Percentiles rank a stretch among this genome's conserved stretches.
Conservation (phyloP, 768 basidiomycete genomes). For the Hortiboletus campestris region DNA sequence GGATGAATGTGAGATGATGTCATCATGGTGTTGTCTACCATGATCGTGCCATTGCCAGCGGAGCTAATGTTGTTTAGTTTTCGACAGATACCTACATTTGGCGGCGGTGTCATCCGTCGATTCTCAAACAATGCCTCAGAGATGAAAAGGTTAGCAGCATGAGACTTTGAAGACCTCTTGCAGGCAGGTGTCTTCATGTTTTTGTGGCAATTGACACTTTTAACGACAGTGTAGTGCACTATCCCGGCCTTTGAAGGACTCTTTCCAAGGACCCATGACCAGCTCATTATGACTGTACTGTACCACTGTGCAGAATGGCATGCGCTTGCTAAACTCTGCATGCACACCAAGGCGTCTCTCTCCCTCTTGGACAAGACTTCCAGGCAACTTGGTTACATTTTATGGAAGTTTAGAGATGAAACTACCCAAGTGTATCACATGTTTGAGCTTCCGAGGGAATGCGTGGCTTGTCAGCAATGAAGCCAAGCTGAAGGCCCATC, state of each 20-base stretch:
- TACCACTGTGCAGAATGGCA: constrained; percentile 36
- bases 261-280: constrained; percentile 24
- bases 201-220: not conserved
- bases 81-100: constrained; percentile 25
- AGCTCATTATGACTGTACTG: constrained; percentile 19
- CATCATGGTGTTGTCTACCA: not conserved
- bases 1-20: constrained; percentile 18
- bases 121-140: constrained; percentile 20
- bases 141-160: constrained; percentile 21
- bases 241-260: constrained; percentile 40
- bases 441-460: constrained; percentile 30
- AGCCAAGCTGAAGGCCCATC: not conserved
- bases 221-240: constrained; percentile 17
- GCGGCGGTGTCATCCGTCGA: constrained; percentile 17
- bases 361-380: constrained; percentile 16
- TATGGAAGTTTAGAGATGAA: constrained; percentile 23
- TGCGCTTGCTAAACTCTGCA: constrained; percentile 32
- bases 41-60: not conserved
- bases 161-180: constrained; percentile 29
- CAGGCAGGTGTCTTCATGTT: constrained; percentile 8
- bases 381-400: constrained; percentile 15
- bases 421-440: constrained; percentile 26
- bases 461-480: constrained; percentile 14
- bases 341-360: constrained; percentile 28
- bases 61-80: not conserved